Evolutionary conservation across 2,329 filamentous ascomycete genomes (phyloP).

Genomic region (Coccinonectria pachysandricola): DNA sequence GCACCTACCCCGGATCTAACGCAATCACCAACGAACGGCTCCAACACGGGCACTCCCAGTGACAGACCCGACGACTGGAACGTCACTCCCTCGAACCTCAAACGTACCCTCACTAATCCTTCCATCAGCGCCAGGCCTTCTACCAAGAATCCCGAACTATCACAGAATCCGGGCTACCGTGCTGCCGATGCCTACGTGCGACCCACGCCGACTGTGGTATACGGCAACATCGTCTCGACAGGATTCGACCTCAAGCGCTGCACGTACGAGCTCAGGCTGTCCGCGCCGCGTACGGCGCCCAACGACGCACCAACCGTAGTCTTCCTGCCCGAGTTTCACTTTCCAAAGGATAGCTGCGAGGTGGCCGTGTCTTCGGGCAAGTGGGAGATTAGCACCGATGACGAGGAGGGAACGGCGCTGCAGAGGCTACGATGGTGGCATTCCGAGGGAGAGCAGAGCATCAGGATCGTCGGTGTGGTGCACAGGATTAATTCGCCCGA

Average conservation of each 20-base stretch:
- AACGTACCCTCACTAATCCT: conserved; percentile 57
- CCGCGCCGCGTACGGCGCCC: conserved; percentile 45
- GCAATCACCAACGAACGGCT: conserved; percentile 35
- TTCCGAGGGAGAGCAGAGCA: conserved; percentile 67
- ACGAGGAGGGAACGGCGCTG: conserved; percentile 56
- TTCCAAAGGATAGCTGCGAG: conserved; percentile 60
- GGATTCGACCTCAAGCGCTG: conserved; percentile 77
- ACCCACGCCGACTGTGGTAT: conserved; percentile 66
- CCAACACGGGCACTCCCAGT: conserved; percentile 20
- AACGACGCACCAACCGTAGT: conserved; percentile 67
- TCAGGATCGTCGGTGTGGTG: conserved; percentile 66
- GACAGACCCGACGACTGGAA: conserved; percentile 41
- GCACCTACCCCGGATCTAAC: conserved; percentile 38
- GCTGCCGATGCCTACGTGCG: conserved; percentile 90
- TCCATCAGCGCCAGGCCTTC: conserved; percentile 52
- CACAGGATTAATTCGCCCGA: conserved; percentile 48
- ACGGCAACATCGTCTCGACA: conserved; percentile 59
- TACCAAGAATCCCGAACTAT: conserved; percentile 44
- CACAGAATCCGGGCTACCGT: conserved; percentile 63
- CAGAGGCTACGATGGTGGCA: conserved; percentile 93
- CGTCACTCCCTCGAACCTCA: conserved; percentile 67
- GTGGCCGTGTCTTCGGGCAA: conserved; percentile 77
- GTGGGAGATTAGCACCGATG: conserved; percentile 73
- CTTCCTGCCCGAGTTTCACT: conserved; percentile 87
- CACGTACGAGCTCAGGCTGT: conserved; percentile 63